Conservation (phyloP, 2,329 filamentous ascomycete genomes). For the Grosmannia serpens region DNA sequence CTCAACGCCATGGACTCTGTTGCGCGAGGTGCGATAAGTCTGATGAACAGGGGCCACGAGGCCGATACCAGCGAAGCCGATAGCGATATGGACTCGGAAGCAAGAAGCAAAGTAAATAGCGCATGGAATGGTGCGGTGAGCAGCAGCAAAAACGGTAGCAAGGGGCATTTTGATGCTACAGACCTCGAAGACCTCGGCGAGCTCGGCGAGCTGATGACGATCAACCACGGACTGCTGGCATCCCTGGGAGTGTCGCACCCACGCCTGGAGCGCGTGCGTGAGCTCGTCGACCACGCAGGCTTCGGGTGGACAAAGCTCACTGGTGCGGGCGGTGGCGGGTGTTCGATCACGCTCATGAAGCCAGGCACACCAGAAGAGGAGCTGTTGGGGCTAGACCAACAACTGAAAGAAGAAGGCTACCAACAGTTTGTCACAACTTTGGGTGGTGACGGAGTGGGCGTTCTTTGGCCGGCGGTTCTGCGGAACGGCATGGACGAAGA, state of each 20-base stretch:
- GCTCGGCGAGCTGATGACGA: slow-evolving; percentile 77
- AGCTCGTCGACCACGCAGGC: slow-evolving; percentile 77
- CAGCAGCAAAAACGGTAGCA: slow-evolving; percentile 23
- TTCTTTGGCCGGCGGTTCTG: slow-evolving; percentile 84
- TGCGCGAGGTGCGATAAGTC: slow-evolving; percentile 39
- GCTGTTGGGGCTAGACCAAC: slow-evolving; percentile 51
- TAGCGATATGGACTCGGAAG: neutral
- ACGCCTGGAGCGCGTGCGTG: slow-evolving; percentile 78
- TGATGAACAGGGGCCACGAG: slow-evolving; percentile 35
- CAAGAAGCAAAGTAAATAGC: slow-evolving; percentile 39
- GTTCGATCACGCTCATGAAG: slow-evolving; percentile 81
- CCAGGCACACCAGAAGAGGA: slow-evolving; percentile 47
- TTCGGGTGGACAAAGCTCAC: slow-evolving; percentile 98
- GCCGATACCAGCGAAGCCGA: slow-evolving; percentile 1
- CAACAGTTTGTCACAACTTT: slow-evolving; percentile 79
- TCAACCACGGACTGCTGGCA: slow-evolving; percentile 90
- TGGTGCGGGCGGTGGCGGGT: slow-evolving; percentile 88
- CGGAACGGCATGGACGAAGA: slow-evolving; percentile 75
- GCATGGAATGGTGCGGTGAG: slow-evolving; percentile 45
- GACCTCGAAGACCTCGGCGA: slow-evolving; percentile 50
- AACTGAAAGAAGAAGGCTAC: slow-evolving; percentile 62
- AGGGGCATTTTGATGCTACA: slow-evolving; percentile 49
- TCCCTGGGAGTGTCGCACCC: slow-evolving; percentile 91
- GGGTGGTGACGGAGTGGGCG: slow-evolving; percentile 85
- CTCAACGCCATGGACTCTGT: slow-evolving; percentile 77